phyloP scores from a whole-genome alignment of 2,329 filamentous ascomycete genomes.

The Hypoxylon sp. region DNA sequence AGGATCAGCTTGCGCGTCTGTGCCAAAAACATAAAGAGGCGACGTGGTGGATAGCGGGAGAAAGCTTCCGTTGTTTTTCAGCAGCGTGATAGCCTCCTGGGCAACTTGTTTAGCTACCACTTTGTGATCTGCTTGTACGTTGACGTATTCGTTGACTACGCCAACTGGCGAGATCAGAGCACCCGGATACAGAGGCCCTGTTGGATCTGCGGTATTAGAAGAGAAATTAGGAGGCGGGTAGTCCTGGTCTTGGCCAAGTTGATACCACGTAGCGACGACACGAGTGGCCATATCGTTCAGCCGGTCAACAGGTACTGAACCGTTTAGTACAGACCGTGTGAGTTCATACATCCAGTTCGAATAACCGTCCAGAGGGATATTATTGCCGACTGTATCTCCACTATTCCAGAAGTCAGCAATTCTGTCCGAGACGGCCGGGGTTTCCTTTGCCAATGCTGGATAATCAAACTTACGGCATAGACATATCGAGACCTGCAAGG shows the following conservation, averaged over 20 bases:
- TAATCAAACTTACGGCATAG: slow-evolving; percentile 58
- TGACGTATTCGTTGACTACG: slow-evolving; percentile 78
- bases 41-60: slow-evolving; percentile 61
- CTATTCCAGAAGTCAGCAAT: no score
- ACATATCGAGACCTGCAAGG: slow-evolving; percentile 79
- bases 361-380: slow-evolving; percentile 65
- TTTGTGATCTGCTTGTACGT: slow-evolving; percentile 70
- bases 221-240: slow-evolving; percentile 73
- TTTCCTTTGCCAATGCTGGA: no score
- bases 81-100: slow-evolving; percentile 70
- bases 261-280: slow-evolving; percentile 72
- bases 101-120: slow-evolving; percentile 67
- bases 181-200: slow-evolving; percentile 70
- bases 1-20: slow-evolving; percentile 65
- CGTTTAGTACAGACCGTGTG: slow-evolving; percentile 69
- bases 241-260: slow-evolving; percentile 71
- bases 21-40: slow-evolving; percentile 66
- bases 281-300: slow-evolving; percentile 71
- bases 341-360: slow-evolving; percentile 71
- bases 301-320: slow-evolving; percentile 68
- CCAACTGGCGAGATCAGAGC: slow-evolving; percentile 72
- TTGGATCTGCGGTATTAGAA: slow-evolving; percentile 68
- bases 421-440: no score
- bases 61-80: slow-evolving; percentile 75
- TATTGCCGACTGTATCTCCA: slow-evolving; percentile 67